Conservation (phyloP, 345 rosid genomes). For the Aquilaria sinensis region DNA sequence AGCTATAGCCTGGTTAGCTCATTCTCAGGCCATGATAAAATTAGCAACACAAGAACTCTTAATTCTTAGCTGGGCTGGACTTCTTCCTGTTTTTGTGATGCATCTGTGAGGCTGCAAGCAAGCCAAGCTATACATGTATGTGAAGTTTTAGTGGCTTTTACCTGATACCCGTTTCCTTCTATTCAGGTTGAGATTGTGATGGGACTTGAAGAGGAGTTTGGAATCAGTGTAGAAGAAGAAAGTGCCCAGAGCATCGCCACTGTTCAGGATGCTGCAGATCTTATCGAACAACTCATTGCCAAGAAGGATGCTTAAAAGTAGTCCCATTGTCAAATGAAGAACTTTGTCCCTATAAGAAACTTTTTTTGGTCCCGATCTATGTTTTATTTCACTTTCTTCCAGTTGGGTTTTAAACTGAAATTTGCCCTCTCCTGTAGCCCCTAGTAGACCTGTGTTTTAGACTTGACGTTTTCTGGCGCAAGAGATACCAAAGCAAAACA, state of each 20-base stretch:
- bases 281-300: conserved; percentile 49
- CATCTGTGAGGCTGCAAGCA: background rate
- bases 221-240: conserved; percentile 65
- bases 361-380: background rate
- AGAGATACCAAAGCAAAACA: too few relatives aligned
- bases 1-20: background rate
- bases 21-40: background rate
- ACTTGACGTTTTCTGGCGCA: too few relatives aligned
- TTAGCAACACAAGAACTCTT: background rate
- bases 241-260: conserved; percentile 53
- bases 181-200: conserved; percentile 71
- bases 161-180: too few relatives aligned
- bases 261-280: conserved; percentile 68
- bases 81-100: background rate
- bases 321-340: background rate
- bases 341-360: background rate
- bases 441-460: too few relatives aligned
- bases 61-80: background rate
- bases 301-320: conserved; percentile 20
- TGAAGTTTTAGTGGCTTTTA: too few relatives aligned
- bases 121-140: too few relatives aligned
- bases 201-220: conserved; percentile 73
- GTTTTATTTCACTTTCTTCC: background rate
- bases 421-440: too few relatives aligned
- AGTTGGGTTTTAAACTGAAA: too few relatives aligned